Conservation (phyloP, 441 rosid species). For the Gossypium gossypioides region DNA sequence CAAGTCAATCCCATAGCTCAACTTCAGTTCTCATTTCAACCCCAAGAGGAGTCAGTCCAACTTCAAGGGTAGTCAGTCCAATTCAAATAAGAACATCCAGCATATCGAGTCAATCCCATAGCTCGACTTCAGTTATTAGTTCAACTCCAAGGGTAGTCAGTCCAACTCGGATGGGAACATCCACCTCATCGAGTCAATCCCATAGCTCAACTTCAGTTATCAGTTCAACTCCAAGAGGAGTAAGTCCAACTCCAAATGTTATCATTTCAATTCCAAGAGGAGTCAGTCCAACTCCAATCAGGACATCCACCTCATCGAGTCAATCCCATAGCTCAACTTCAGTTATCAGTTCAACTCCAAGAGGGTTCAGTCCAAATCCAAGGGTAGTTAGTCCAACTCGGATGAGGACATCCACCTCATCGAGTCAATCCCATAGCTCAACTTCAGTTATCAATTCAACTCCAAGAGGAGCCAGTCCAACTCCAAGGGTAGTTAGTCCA, state of each 20-base stretch:
- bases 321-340: constrained; percentile 26
- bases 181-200: too few relatives aligned
- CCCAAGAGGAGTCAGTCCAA: constrained; percentile 41
- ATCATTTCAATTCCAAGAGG: constrained; percentile 25
- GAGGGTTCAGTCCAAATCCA: background rate
- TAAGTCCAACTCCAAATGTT: too few relatives aligned
- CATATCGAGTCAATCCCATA: too few relatives aligned
- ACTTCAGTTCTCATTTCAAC: constrained; percentile 67
- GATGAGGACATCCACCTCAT: background rate
- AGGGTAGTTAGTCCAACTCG: background rate
- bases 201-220: too few relatives aligned
- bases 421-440: background rate
- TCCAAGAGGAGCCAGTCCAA: background rate
- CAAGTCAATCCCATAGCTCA: constrained; percentile 49
- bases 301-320: background rate
- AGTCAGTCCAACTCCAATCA: background rate
- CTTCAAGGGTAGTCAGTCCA: constrained; percentile 2
- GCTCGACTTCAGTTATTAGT: too few relatives aligned
- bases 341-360: constrained; percentile 17
- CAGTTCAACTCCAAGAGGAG: too few relatives aligned
- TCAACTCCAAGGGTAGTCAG: too few relatives aligned
- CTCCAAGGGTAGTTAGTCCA: background rate
- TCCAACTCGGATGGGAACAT: too few relatives aligned
- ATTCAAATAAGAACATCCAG: too few relatives aligned
- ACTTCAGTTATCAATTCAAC: background rate